phyloP scores from a whole-genome alignment of 495 filamentous ascomycete species.

The Penicillium arizonense region DNA sequence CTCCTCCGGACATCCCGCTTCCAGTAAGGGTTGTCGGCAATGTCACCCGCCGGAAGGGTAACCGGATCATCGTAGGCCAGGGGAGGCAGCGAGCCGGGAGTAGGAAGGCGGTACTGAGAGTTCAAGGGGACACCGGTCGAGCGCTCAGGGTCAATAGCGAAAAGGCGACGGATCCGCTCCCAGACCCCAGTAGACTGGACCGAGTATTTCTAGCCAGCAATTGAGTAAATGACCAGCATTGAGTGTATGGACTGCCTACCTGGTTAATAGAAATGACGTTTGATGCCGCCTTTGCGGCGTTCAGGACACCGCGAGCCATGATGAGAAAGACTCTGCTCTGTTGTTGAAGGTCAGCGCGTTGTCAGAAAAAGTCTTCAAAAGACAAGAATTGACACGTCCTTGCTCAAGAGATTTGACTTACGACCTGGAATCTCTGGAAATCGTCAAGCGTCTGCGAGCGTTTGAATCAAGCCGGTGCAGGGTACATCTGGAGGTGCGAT shows the following conservation, averaged over 20 bases:
- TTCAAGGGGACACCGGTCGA: constrained; percentile 91
- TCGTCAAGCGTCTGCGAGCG: constrained; percentile 13
- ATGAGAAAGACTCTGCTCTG: constrained; percentile 30
- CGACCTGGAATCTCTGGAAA: constrained; percentile 11
- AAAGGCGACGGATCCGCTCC: constrained; percentile 72
- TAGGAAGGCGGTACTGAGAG: constrained; percentile 84
- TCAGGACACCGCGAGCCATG: constrained; percentile 43
- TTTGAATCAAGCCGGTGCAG: constrained; percentile 14
- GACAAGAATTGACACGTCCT: too few relatives aligned
- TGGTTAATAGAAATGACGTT: constrained; percentile 38
- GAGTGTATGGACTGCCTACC: constrained; percentile 17
- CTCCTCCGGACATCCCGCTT: constrained; percentile 84
- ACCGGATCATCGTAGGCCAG: constrained; percentile 82
- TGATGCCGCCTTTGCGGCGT: constrained; percentile 43
- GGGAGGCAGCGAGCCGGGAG: constrained; percentile 78
- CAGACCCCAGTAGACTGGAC: constrained; percentile 88
- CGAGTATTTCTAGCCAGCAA: constrained; percentile 83
- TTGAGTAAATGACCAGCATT: not conserved
- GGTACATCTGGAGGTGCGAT: constrained; percentile 18
- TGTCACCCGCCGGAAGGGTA: constrained; percentile 86
- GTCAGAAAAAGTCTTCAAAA: not conserved
- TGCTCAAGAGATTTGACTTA: constrained; percentile 5
- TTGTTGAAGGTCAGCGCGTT: constrained; percentile 9
- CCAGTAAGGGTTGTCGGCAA: constrained; percentile 98
- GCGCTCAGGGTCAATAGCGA: constrained; percentile 84